Conservation (phyloP, 2,329 filamentous ascomycete genomes). For the Helicocarpus griseus region DNA sequence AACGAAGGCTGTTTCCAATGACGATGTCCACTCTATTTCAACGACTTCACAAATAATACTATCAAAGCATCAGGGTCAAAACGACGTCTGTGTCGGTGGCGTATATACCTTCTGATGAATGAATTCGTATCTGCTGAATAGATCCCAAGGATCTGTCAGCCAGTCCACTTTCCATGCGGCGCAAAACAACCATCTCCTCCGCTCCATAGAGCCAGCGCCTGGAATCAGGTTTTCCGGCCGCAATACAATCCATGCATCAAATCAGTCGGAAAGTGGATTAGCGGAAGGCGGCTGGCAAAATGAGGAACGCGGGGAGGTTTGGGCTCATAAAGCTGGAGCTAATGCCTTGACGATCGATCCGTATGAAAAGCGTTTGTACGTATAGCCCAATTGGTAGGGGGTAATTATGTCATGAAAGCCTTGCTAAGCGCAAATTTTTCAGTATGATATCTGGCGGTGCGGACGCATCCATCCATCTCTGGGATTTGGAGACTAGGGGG, state of each 20-base stretch:
- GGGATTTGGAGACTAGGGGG: conserved; percentile 65
- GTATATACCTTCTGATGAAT: conserved; percentile 46
- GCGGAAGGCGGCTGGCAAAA: conserved; percentile 8
- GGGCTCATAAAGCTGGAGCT: conserved; percentile 67
- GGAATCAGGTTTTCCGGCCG: conserved; percentile 62
- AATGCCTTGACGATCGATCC: conserved; percentile 71
- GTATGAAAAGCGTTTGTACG: conserved; percentile 66
- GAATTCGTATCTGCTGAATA: conserved; percentile 66
- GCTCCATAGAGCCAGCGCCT: conserved; percentile 58
- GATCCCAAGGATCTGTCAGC: conserved; percentile 59
- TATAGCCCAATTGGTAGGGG: conserved; percentile 15
- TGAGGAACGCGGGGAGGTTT: conserved; percentile 19
- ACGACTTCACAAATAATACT: too few relatives aligned
- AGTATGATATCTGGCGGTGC: conserved; percentile 77
- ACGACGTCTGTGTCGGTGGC: neutral
- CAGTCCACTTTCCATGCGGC: conserved; percentile 56
- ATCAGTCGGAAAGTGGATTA: conserved; percentile 5
- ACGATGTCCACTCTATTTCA: neutral
- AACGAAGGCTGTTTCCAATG: neutral
- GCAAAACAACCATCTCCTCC: conserved; percentile 56
- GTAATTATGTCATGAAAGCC: neutral
- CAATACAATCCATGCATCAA: conserved; percentile 21
- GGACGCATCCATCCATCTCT: conserved; percentile 74
- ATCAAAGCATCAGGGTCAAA: neutral
- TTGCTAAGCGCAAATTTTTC: conserved; percentile 6